phyloP scores from a whole-genome alignment of 768 basidiomycete species.

The Lactifluus subvellereus region DNA sequence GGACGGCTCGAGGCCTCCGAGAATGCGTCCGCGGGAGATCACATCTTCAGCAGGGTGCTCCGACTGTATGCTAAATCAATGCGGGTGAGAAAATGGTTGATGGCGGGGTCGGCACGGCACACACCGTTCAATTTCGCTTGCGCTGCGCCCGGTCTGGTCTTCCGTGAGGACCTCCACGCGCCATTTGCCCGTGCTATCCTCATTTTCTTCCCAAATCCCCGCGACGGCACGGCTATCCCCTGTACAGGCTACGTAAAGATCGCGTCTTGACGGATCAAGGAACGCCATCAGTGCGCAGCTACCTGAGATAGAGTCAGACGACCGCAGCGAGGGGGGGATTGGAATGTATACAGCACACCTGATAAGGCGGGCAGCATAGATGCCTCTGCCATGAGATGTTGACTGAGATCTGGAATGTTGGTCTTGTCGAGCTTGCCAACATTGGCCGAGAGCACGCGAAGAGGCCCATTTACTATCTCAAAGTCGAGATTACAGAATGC shows the following conservation, averaged over 20 bases:
- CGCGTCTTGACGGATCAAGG: constrained; percentile 75
- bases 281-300: constrained; percentile 88
- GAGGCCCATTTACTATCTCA: constrained; percentile 75
- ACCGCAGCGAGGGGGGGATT: background rate
- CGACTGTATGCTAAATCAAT: constrained; percentile 54
- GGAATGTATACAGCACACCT: constrained; percentile 37
- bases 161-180: constrained; percentile 89
- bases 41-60: constrained; percentile 78
- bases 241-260: constrained; percentile 85
- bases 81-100: background rate
- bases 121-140: constrained; percentile 76
- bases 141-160: constrained; percentile 93
- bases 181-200: constrained; percentile 71
- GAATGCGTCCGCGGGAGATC: constrained; percentile 72
- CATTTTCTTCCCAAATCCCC: constrained; percentile 75
- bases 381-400: constrained; percentile 63
- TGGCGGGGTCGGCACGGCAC: constrained; percentile 17
- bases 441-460: constrained; percentile 59
- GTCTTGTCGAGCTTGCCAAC: constrained; percentile 47
- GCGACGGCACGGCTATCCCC: constrained; percentile 96
- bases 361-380: constrained; percentile 82
- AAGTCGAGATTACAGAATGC: constrained; percentile 82
- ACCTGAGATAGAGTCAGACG: constrained; percentile 40
- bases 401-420: constrained; percentile 56
- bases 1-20: constrained; percentile 83